Evolutionary conservation across 2,329 filamentous ascomycete genomes (phyloP).

Genomic region (Ceratocystis smalleyi): DNA sequence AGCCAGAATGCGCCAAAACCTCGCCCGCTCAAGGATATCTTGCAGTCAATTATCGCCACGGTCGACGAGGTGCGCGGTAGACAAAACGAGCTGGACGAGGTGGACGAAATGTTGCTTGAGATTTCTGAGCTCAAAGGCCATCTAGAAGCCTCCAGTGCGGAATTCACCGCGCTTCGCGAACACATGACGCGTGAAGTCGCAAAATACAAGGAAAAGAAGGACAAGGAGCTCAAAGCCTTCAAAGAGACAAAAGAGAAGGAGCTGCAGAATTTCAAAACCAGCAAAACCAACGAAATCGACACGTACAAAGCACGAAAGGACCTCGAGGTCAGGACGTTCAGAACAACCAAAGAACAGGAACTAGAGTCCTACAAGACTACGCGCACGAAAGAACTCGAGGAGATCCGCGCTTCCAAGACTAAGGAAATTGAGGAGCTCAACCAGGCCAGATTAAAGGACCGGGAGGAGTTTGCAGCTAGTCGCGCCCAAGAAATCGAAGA

Average conservation of each 20-base stretch:
- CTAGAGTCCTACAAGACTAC: constrained; percentile 14
- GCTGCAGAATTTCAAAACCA: constrained; percentile 13
- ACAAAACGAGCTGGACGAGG: constrained; percentile 9
- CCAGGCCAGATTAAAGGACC: not conserved
- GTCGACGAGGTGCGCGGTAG: constrained; percentile 13
- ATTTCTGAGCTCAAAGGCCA: constrained; percentile 15
- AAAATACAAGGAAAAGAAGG: constrained; percentile 15
- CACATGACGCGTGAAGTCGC: constrained; percentile 13
- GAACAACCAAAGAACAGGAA: constrained; percentile 13
- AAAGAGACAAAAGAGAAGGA: constrained; percentile 13
- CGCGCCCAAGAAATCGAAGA: constrained; percentile 12
- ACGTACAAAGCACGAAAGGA: constrained; percentile 15
- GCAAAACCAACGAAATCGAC: constrained; percentile 15
- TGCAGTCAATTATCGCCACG: constrained; percentile 14
- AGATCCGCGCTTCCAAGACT: constrained; percentile 9
- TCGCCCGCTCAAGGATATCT: constrained; percentile 7
- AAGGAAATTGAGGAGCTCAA: constrained; percentile 12
- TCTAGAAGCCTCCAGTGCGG: constrained; percentile 11
- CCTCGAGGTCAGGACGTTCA: constrained; percentile 13
- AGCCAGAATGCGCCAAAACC: not conserved
- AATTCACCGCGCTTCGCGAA: constrained; percentile 13
- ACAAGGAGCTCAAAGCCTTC: constrained; percentile 13
- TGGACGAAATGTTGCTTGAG: constrained; percentile 15
- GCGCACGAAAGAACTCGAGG: constrained; percentile 14
- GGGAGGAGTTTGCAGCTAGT: not conserved